Evolutionary conservation across 371 early-diverging fungal genomes (phyloP), one percentile per base, ranked within the genome.

Genomic region (Smittium mucronatum): DNA sequence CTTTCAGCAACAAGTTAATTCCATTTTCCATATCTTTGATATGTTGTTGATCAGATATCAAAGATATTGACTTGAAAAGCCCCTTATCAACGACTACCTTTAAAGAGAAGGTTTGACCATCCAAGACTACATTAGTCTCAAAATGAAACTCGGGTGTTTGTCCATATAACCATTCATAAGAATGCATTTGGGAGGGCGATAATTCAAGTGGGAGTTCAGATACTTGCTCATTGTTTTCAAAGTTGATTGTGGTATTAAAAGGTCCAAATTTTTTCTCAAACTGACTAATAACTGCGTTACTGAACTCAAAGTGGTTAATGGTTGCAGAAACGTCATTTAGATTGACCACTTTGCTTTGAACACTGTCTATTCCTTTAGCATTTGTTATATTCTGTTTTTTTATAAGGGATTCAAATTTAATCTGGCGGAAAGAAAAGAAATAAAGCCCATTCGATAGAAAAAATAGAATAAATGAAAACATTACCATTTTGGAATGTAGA

Each of bases 161-260:
- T 2, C 93, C 95, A 71, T 84, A 94, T 57, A 86, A 85, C 94
- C 95, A 96, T 36, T 93, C 91, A 92, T 92, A 93, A 28, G 88
- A 83, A 79, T 83, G 28, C 11, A 76, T 31, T 15, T 69, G 64
- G n/a, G 5, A 5, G 28, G 2, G 32, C 32, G 26, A 1, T 70
- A 59, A 82, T 70, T n/a, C 25, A n/a, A 35, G 34, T 29, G 34
- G 34, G 36, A 29, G 21, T 15, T 59, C 26, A 28, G 73, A 32
- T 36, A 68, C n/a, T 31, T 73, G 58, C 32, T 36, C 25, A 30
- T 70, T 58, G 29, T 57, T 64, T 0, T 25, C n/a, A 1, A 58
- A 59, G 17, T 25, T 59, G 0, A 75, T 35, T 71, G 33, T 74
- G 63, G 5, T 30, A 67, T 11, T 64, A n/a, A n/a, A 73, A 73